Evolutionary conservation across 2,329 filamentous ascomycete species (phyloP), one percentile per base, ranked within the genome.

Genomic region (Aspergillus carbonarius): DNA sequence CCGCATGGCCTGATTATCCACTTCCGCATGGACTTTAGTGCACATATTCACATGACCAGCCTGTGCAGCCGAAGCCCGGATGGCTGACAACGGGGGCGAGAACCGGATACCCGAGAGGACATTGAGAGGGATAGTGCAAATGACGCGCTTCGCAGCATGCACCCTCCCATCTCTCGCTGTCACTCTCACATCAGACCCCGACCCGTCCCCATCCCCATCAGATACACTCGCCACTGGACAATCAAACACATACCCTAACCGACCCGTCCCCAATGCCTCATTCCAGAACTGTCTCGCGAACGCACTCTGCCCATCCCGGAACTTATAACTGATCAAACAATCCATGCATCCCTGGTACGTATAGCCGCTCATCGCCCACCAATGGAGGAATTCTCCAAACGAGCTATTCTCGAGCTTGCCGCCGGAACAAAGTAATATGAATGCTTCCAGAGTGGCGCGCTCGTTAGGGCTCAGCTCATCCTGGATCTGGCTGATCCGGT

Each of bases 301-400:
- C 27, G 68, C 74, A 0, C 78, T 80, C 61, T 82, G 80, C 0
- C 80, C 80, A 0, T 68, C 68, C 12, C 68, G 70, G 61, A 78
- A 75, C 62, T 81, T 80, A 64, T 76, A 80, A 18, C 73, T 74
- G 37, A 78, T 72, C 2, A 77, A 65, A n/a, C 71, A 70, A 27
- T 77, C 72, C 25, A 78, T 69, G 39, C 74, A 78, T 1, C 73
- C 75, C 15, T 69, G 65, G 54, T 76, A 80, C 5, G 69, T 74
- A 63, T 79, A 79, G 27, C 72, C 78, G 54, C 71, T 71, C 1
- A 79, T 66, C 8, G 75, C 80, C 79, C 74, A 82, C 79, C 79
- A 81, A 57, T 79, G 79, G 17, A 83, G 65, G 32, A 82, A 76
- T 54, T 83, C 79, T 49, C 77, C 76, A 58, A 82, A 79, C 20